Evolutionary conservation across 768 basidiomycete genomes (phyloP), one percentile per base, ranked within the genome.

Genomic region (Tricholoma terreum): DNA sequence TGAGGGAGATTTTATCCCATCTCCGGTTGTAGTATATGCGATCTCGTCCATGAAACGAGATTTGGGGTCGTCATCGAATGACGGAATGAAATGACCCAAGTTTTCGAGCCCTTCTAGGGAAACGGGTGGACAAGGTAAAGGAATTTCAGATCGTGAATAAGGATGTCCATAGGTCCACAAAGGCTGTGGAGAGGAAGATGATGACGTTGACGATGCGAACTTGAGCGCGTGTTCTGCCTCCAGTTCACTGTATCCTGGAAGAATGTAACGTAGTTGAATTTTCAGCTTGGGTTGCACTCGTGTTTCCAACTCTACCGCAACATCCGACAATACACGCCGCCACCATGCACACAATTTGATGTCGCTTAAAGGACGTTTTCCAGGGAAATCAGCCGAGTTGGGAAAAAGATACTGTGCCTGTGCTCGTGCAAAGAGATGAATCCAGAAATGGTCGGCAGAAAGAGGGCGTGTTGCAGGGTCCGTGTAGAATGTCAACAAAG

Each of bases 11-110:
- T 74, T 80, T 57, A 87, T 69, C 43, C 30, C 52, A 31, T 81
- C 82, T 54, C 75, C 83, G 49, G 84, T 81, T 49, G 80, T 84
- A 7, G 83, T 90, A 61, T 83, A 86, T 40, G 88, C 91, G 52
- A 98, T 84, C 72, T 97, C 94, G 69, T 92, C 90, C 69, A 99
- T 73, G 70, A 98, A 98, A 15, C 97, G 84, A 55, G 90, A 85
- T 71, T 98, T 98, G 6, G 97, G 95, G 70, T 97, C 94, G 65
- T 99, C 97, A n/a, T 94, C 90, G 67, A 98, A 93, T 55, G 83
- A 87, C 1, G 97, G 97, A 19, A 99, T 87, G 52, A 82, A 82
- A 54, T 85, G 80, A 0, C 90, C 92, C 30, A 95, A 75, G 57
- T 82, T 80, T 27, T 66, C 70, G 61, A 62, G 52, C 40, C 60